Evolutionary conservation across 2,329 filamentous ascomycete genomes (phyloP), one percentile per base, ranked within the genome.

Genomic region (Calonectria pseudoturangicola): DNA sequence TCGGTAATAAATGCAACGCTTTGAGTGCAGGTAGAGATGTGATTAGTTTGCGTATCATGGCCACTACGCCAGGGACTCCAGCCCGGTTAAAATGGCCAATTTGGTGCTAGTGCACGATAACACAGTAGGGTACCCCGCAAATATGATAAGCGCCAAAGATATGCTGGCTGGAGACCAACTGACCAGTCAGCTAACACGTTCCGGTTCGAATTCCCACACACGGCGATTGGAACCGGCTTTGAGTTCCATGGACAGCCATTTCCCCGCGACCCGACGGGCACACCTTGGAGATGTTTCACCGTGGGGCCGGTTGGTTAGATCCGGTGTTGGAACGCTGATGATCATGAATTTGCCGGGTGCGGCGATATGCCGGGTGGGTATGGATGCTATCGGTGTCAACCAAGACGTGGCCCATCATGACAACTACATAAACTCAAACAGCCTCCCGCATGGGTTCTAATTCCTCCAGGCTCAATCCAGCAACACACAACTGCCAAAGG

Each of bases 181-280:
- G 70, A 48, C 70, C 70, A 72, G 39, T 68, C 48, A 68, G 64
- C 56, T 33, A 65, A 50, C 70, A 45, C 28, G 27, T 68, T 72
- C 48, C 70, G 70, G 70, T 33, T 72, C 65, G 18, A 65, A 72
- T 72, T 72, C 70, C 70, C 70, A 68, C 47, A 43, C 65, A 72
- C 41, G 70, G 70, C 64, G n/a, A 72, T 58, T 51, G 48, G 58
- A 68, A 18, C 68, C 65, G 58, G 62, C 51, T 47, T 36, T 64
- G 54, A 47, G 64, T 48, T 60, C 30, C 64, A 25, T 27, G 21
- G 21, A 7, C 15, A 13, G 43, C 15, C 62, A 27, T 25, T 68
- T 65, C 70, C 70, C 70, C 70, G 45, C 65, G 65, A 72, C 65
- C 51, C 27, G 36, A 48, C 33, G 33, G 18, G 27, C 39, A 36